Evolutionary conservation across 2,329 filamentous ascomycete genomes (phyloP).

Genomic region (Colletotrichum graminicola): DNA sequence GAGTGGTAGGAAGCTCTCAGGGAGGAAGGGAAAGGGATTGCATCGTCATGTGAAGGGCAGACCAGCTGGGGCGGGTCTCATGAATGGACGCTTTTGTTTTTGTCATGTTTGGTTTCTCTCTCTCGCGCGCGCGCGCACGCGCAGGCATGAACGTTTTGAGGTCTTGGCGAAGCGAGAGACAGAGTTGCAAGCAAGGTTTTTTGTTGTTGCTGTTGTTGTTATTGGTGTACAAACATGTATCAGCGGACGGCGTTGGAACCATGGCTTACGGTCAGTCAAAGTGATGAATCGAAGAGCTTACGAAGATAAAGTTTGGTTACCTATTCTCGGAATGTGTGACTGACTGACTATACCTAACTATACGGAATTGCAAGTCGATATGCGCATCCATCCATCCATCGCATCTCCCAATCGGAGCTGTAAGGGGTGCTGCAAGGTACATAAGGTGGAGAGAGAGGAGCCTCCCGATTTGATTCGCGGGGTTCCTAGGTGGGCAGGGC

Average conservation of each 20-base stretch:
- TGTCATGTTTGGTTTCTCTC: neutral
- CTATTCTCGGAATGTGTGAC: neutral
- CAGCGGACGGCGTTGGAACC: slow-evolving; percentile 34
- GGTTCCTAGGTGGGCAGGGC: neutral
- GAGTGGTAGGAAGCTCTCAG: slow-evolving; percentile 31
- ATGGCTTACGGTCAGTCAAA: slow-evolving; percentile 8
- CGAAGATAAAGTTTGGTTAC: neutral
- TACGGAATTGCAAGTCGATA: neutral
- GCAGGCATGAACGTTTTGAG: slow-evolving; percentile 4
- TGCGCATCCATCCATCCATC: neutral
- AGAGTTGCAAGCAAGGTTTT: neutral
- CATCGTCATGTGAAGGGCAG: slow-evolving; percentile 58
- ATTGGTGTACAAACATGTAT: slow-evolving; percentile 8
- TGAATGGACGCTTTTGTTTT: slow-evolving; percentile 31
- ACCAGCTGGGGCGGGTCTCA: neutral
- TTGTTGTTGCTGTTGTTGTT: neutral
- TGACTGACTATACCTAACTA: too few species aligned
- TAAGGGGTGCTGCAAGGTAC: neutral
- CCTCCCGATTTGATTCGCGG: slow-evolving; percentile 4
- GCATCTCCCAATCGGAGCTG: neutral
- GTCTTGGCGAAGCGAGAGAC: neutral
- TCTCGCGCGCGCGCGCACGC: too few species aligned
- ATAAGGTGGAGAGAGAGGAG: neutral
- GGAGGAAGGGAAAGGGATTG: slow-evolving; percentile 55
- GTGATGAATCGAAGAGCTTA: slow-evolving; percentile 28